Conservation (phyloP, 2,329 filamentous ascomycete species). For the Aspergillus fumigatus region DNA sequence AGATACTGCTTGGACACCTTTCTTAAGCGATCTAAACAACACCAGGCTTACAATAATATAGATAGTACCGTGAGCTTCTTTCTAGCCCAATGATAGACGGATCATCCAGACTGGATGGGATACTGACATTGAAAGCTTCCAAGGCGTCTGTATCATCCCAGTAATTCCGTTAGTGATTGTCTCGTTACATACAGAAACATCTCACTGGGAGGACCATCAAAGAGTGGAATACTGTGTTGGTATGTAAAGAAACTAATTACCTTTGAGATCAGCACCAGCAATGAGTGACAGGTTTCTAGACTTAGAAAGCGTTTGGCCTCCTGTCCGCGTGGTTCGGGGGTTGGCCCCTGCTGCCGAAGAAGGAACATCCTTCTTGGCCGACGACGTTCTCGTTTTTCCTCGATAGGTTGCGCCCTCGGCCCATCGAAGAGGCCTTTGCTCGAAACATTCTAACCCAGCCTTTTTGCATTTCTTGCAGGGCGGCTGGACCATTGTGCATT, state of each 20-base stretch:
- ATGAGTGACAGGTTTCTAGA: no score
- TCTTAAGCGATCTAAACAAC: no score
- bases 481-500: constrained; percentile 26
- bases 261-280: no score
- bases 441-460: constrained; percentile 29
- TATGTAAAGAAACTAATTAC: no score
- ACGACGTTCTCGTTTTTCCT: constrained; percentile 18
- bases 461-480: constrained; percentile 33
- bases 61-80: constrained; percentile 23
- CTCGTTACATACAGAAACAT: no score
- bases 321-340: no score
- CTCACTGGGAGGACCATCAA: no score
- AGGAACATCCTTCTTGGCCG: no score
- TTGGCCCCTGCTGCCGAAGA: no score
- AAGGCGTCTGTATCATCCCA: background rate
- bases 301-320: no score
- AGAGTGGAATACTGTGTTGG: no score
- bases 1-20: no score
- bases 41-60: constrained; percentile 29
- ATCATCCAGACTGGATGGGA: constrained; percentile 13
- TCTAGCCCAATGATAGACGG: constrained; percentile 12
- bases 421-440: constrained; percentile 32
- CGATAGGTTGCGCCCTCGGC: constrained; percentile 34
- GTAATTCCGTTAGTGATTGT: background rate
- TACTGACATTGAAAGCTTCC: background rate